A percentile compares a stretch with the other conserved stretches of the same genome.
Evolutionary conservation across 169 alveolate genomes (phyloP).

Genomic region (Plasmodium inui): DNA sequence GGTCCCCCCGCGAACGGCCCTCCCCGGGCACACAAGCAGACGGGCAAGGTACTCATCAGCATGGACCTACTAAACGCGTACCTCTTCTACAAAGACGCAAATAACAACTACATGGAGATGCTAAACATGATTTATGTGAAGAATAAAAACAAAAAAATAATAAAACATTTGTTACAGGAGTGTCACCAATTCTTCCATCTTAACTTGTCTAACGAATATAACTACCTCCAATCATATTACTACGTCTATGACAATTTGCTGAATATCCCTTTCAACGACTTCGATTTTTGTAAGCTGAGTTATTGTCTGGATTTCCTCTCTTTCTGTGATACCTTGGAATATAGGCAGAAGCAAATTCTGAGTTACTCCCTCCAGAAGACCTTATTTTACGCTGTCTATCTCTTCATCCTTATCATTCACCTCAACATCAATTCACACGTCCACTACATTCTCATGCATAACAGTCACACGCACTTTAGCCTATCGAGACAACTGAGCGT

Average conservation of each 20-base stretch:
- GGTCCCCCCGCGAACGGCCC: no score
- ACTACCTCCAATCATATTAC: constrained; percentile 39
- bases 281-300: constrained; percentile 34
- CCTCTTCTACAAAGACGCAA: constrained; percentile 53
- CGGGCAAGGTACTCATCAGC: background rate
- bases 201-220: constrained; percentile 33
- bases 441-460: constrained; percentile 26
- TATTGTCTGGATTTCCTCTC: constrained; percentile 37
- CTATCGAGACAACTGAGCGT: constrained; percentile 1
- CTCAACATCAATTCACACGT: constrained; percentile 35
- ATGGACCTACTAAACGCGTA: constrained; percentile 17
- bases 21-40: background rate
- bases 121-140: constrained; percentile 58
- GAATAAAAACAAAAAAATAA: constrained; percentile 34
- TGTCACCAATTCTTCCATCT: constrained; percentile 33
- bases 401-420: constrained; percentile 25
- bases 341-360: constrained; percentile 22
- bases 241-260: constrained; percentile 45
- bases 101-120: constrained; percentile 40
- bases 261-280: constrained; percentile 53
- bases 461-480: constrained; percentile 20
- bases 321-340: constrained; percentile 47
- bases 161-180: constrained; percentile 1
- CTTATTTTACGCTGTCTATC: constrained; percentile 8
- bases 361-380: constrained; percentile 50